A percentile compares a stretch with the other conserved stretches of the same genome.
These are phyloP conservation scores for Aspergillus latus DNA, from an alignment of 2,329 filamentous ascomycete genomes.

Conservation along the genomic window DNA sequence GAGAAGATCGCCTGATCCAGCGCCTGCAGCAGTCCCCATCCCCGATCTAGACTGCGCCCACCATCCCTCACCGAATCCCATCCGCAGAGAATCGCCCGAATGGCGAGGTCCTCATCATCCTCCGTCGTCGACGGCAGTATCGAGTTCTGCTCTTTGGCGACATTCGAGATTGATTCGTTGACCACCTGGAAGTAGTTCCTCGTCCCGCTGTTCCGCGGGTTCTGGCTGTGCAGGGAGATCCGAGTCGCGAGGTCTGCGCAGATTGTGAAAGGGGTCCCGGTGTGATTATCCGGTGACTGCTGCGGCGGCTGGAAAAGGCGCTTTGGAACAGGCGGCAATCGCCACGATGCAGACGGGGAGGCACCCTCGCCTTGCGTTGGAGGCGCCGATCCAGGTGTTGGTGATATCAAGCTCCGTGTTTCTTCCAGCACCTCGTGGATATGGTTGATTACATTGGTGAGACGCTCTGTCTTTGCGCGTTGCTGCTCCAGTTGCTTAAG, in stretches of 20 bases:
- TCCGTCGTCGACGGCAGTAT: conserved; percentile 10
- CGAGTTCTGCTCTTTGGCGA: conserved; percentile 5
- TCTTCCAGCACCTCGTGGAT: conserved; percentile 11
- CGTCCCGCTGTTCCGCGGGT: conserved; percentile 9
- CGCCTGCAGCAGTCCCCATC: conserved; percentile 10
- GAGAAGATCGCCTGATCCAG: conserved; percentile 13
- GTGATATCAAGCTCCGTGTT: background rate
- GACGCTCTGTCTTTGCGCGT: conserved; percentile 9
- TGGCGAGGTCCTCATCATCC: conserved; percentile 15
- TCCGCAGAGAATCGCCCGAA: conserved; percentile 12
- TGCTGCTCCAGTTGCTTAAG: conserved; percentile 16
- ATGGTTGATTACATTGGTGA: conserved; percentile 11
- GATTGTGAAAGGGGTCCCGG: background rate
- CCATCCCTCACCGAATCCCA: conserved; percentile 10
- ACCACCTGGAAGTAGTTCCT: conserved; percentile 14
- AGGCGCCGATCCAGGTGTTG: too few relatives aligned
- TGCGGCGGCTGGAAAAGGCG: too few relatives aligned
- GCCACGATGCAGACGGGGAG: too few relatives aligned
- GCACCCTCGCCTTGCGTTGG: too few relatives aligned
- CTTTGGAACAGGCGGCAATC: too few relatives aligned
- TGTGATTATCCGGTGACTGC: too few relatives aligned
- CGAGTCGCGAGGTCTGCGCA: conserved; percentile 7
- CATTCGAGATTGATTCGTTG: conserved; percentile 10
- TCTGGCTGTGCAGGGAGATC: conserved; percentile 11
- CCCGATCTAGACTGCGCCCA: background rate